These are phyloP conservation scores for Aspergillus campestris DNA, from an alignment of 495 filamentous ascomycete species.

Conservation along the genomic window DNA sequence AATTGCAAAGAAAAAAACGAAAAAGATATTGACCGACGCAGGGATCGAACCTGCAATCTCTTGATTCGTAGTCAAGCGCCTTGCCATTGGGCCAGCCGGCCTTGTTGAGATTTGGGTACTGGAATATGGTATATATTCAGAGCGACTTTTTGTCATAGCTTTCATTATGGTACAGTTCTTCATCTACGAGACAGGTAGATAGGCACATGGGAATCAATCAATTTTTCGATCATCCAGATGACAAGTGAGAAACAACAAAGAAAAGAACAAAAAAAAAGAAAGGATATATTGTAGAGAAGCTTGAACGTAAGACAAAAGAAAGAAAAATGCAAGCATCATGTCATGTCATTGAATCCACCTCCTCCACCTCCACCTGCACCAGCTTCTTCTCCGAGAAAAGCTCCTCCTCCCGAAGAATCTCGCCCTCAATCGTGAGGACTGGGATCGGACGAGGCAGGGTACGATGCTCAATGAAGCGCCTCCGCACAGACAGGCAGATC, in stretches of 20 bases:
- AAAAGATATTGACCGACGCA: slow-evolving; percentile 33
- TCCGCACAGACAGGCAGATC: too few species aligned
- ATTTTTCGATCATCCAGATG: neutral
- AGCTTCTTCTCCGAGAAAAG: slow-evolving; percentile 12
- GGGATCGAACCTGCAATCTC: slow-evolving; percentile 47
- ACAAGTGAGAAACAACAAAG: slow-evolving; percentile 1
- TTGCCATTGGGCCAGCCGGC: slow-evolving; percentile 59
- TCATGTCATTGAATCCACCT: slow-evolving; percentile 1
- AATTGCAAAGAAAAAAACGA: neutral
- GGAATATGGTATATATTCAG: neutral
- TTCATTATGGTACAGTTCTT: neutral
- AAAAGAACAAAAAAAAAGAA: slow-evolving; percentile 5
- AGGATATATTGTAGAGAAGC: slow-evolving; percentile 7
- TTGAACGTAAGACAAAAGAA: slow-evolving; percentile 2
- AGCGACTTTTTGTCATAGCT: neutral
- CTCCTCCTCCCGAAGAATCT: slow-evolving; percentile 11
- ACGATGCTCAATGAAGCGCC: too few species aligned
- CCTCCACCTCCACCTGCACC: slow-evolving; percentile 7
- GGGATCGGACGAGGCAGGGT: too few species aligned
- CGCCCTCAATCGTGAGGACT: too few species aligned
- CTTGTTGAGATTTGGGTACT: slow-evolving; percentile 2
- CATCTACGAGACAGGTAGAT: neutral
- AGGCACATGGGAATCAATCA: neutral
- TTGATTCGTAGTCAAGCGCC: slow-evolving; percentile 68
- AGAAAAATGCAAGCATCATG: too few species aligned